These are phyloP conservation scores for Rhododendron vialii DNA, from an alignment of 148 eudicot genomes.

Conservation along the genomic window DNA sequence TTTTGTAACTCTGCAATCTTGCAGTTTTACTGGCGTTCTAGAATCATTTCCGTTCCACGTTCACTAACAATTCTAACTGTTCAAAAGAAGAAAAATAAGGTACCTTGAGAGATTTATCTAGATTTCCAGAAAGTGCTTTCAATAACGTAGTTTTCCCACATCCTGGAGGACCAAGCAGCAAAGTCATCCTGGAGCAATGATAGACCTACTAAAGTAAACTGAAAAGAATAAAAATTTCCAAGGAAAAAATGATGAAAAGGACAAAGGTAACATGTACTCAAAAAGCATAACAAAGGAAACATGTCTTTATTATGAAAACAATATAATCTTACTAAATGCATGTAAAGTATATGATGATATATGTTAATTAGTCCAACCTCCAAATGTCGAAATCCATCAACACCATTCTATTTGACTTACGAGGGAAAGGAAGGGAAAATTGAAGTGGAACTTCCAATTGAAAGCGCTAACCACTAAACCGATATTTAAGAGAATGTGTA, in stretches of 20 bases:
- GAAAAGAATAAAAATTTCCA: not conserved
- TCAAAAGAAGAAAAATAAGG: not conserved
- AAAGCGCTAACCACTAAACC: not conserved
- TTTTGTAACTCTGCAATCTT: too few relatives aligned
- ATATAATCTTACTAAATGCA: not conserved
- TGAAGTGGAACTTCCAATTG: not conserved
- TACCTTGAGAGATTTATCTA: slow-evolving; percentile 46
- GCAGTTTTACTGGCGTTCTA: too few relatives aligned
- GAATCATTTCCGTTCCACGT: too few relatives aligned
- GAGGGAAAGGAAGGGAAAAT: not conserved
- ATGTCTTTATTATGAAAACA: not conserved
- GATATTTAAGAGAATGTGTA: too few relatives aligned
- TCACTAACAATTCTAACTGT: not conserved
- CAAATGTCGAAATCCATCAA: too few relatives aligned
- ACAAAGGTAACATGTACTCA: not conserved
- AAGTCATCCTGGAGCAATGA: slow-evolving; percentile 14
- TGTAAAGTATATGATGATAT: too few relatives aligned
- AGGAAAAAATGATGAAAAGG: not conserved
- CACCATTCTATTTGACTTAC: too few relatives aligned
- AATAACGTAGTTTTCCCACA: slow-evolving; percentile 69
- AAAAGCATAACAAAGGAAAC: not conserved
- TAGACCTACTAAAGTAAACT: not conserved
- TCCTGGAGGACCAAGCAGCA: slow-evolving; percentile 20
- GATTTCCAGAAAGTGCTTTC: slow-evolving; percentile 68
- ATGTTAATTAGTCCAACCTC: too few relatives aligned